Evolutionary conservation across 2,329 filamentous ascomycete species (phyloP), one percentile per base, ranked within the genome.

Genomic region (Dactylellina leptospora): DNA sequence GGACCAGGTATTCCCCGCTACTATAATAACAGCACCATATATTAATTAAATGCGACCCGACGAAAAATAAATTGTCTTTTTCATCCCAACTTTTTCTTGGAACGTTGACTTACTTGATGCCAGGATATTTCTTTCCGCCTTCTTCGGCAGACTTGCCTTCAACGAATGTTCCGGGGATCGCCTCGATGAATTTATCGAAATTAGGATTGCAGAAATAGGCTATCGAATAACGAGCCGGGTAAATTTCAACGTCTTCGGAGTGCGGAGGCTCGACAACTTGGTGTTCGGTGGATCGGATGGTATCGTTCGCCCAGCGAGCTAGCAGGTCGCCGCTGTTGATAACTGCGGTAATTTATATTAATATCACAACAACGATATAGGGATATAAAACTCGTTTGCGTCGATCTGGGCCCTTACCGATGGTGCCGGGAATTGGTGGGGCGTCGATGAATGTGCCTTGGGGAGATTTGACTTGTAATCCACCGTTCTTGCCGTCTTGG

Each of bases 171-270:
- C 90, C 90, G 0, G 91, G 92, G 45, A 96, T 86, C 1, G 88
- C 90, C 76, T 95, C 90, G 74, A 96, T 96, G 61, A 85, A 82
- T 75, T 84, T 85, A 71, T 90, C 85, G 78, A 87, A 89, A 78
- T 96, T 92, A 6, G 92, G 91, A 76, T 96, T 93, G 82, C 92
- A 96, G 79, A 96, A 96, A 81, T 96, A 97, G 76, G 92, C 93
- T 78, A 97, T 89, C 76, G 90, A 93, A 78, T 97, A 97, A 38
- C 90, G 84, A 0, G 91, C 84, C 0, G 92, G 91, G 79, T 96
- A 89, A 16, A 77, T 76, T 22, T 80, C 79, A 38, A 82, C 81
- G 13, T 83, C 84, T 13, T 83, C 82, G 0, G 80, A 78, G 9
- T 78, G 79, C 0, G 91, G 90, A 1, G 93, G 93, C 81, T 96